phyloP scores from a whole-genome alignment of 148 eudicot genomes.

The Salicornia ramosissima region DNA sequence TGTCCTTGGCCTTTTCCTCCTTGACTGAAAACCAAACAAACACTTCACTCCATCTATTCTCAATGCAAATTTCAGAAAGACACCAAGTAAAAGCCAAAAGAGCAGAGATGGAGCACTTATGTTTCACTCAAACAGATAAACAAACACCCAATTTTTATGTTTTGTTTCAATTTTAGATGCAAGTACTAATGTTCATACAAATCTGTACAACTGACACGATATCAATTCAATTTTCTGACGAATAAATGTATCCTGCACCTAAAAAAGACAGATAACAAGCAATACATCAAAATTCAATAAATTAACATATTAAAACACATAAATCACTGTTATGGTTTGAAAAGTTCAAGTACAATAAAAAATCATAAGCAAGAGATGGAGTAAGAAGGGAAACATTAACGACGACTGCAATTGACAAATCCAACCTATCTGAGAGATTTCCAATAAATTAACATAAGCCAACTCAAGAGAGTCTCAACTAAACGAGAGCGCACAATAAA shows the following conservation, averaged over 20 bases:
- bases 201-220: too few relatives aligned
- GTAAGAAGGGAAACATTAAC: too few relatives aligned
- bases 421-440: too few relatives aligned
- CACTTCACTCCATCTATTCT: conserved; percentile 8
- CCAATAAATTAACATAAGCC: too few relatives aligned
- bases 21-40: conserved; percentile 58
- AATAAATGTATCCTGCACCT: background rate
- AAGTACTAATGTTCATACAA: too few relatives aligned
- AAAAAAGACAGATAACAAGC: background rate
- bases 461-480: too few relatives aligned
- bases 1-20: conserved; percentile 94
- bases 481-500: too few relatives aligned
- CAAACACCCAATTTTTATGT: too few relatives aligned
- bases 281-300: background rate
- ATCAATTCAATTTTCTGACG: too few relatives aligned
- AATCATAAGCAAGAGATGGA: too few relatives aligned
- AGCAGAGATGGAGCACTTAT: background rate
- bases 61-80: background rate
- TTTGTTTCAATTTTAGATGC: too few relatives aligned
- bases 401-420: too few relatives aligned
- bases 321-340: background rate
- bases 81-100: background rate
- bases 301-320: background rate
- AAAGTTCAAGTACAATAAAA: background rate
- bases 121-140: background rate